phyloP scores from a whole-genome alignment of 495 filamentous ascomycete genomes.

The Entonaema liquescens region DNA sequence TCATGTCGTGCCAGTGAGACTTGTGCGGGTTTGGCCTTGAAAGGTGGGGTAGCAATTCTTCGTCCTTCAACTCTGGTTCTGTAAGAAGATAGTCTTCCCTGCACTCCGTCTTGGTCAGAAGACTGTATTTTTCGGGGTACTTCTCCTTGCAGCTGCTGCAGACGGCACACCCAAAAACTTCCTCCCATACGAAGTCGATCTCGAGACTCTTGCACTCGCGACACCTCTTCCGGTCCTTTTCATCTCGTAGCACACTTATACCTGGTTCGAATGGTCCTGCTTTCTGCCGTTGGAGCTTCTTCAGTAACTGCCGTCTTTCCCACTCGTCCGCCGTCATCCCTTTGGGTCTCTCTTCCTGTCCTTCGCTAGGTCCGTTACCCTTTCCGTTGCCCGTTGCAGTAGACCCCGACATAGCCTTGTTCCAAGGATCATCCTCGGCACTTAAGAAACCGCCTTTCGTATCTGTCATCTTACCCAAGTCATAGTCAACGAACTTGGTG shows the following conservation, averaged over 20 bases:
- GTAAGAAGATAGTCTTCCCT: conserved; percentile 95
- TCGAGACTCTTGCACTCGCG: conserved; percentile 83
- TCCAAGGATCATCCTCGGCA: conserved; percentile 87
- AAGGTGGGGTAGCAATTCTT: conserved; percentile 84
- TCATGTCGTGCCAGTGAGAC: conserved; percentile 96
- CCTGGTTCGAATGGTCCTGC: conserved; percentile 88
- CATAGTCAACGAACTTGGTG: conserved; percentile 92
- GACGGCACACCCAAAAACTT: conserved; percentile 54
- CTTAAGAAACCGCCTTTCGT: conserved; percentile 95
- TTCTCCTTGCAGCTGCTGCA: conserved; percentile 71
- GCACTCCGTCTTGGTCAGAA: conserved; percentile 96
- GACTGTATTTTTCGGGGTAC: conserved; percentile 86
- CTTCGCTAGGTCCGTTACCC: conserved; percentile 34
- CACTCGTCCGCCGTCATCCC: conserved; percentile 93
- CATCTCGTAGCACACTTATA: conserved; percentile 71
- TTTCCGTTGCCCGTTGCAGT: conserved; percentile 44
- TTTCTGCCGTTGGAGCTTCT: conserved; percentile 73
- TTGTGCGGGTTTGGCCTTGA: conserved; percentile 95
- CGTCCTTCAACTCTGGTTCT: conserved; percentile 87
- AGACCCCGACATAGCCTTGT: conserved; percentile 72
- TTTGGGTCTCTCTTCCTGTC: conserved; percentile 67
- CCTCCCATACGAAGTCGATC: conserved; percentile 95
- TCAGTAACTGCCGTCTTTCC: conserved; percentile 79
- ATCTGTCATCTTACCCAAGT: conserved; percentile 96
- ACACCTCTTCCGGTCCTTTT: conserved; percentile 74